Conservation (phyloP, 2,329 filamentous ascomycete genomes). For the Hymenoscyphus infarciens region DNA sequence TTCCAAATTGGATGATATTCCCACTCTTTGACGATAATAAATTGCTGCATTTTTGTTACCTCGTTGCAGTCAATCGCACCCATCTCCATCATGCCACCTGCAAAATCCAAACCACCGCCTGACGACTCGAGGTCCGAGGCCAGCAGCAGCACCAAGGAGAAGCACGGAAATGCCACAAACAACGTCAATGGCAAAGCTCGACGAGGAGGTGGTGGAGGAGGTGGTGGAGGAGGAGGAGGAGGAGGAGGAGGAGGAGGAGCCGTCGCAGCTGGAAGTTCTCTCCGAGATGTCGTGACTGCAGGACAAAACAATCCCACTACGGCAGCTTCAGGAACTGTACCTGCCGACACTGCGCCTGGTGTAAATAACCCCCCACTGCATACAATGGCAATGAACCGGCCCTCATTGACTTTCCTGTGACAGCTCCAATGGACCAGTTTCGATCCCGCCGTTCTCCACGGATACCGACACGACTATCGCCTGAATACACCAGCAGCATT, state of each 20-base stretch:
- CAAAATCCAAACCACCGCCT: constrained; percentile 31
- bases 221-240: too few relatives aligned
- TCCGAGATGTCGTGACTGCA: constrained; percentile 31
- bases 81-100: constrained; percentile 30
- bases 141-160: constrained; percentile 38
- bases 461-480: constrained; percentile 71
- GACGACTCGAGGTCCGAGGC: constrained; percentile 38
- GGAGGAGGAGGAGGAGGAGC: constrained; percentile 25
- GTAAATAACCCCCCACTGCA: constrained; percentile 23
- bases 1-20: background rate
- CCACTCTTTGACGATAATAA: background rate
- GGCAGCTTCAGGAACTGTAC: constrained; percentile 18
- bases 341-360: constrained; percentile 27
- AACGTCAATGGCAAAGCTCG: constrained; percentile 33
- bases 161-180: constrained; percentile 22
- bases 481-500: constrained; percentile 70
- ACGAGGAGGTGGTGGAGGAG: constrained; percentile 26
- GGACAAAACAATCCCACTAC: constrained; percentile 16
- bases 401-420: background rate
- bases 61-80: background rate
- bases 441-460: constrained; percentile 64
- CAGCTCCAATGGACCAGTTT: constrained; percentile 65
- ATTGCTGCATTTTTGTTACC: background rate
- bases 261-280: constrained; percentile 27
- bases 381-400: background rate